These are phyloP conservation scores for Pyrenochaeta sp. DNA, from an alignment of 2,329 filamentous ascomycete species.

Conservation along the genomic window DNA sequence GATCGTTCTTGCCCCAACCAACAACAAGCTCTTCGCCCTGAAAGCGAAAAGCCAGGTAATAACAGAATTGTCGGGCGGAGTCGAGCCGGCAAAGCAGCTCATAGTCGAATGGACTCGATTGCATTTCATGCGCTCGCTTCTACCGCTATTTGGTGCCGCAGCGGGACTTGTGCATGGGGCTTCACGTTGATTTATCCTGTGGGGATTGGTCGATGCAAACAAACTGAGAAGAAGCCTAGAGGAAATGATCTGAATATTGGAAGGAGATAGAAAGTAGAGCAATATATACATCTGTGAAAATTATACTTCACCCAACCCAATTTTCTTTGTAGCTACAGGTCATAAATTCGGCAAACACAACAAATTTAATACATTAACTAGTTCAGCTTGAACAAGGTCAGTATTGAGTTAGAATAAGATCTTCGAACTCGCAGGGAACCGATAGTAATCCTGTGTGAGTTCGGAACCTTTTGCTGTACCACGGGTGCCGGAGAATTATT, in stretches of 20 bases:
- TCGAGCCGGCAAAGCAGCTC: constrained; percentile 1
- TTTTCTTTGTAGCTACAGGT: no score
- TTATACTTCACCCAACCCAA: no score
- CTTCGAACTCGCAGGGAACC: not conserved
- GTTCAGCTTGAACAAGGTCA: no score
- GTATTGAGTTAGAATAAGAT: not conserved
- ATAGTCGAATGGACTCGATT: constrained; percentile 10
- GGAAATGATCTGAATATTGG: no score
- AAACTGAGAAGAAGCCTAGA: no score
- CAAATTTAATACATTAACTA: no score
- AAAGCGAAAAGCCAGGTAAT: not conserved
- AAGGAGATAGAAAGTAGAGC: no score
- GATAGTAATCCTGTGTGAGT: not conserved
- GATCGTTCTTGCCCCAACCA: constrained; percentile 48
- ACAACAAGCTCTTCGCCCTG: constrained; percentile 27
- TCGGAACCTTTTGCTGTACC: not conserved
- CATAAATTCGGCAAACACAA: no score
- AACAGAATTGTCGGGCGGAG: not conserved
- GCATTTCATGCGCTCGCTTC: constrained; percentile 9
- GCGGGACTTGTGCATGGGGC: not conserved
- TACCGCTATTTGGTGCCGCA: constrained; percentile 10
- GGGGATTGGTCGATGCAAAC: not conserved
- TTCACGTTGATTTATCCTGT: not conserved
- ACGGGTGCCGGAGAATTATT: not conserved
- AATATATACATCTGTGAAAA: no score